A percentile compares a stretch with the other conserved stretches of the same genome.
Conservation (phyloP, 352 stramenopile species). For the Phytophthora colocasiae region DNA sequence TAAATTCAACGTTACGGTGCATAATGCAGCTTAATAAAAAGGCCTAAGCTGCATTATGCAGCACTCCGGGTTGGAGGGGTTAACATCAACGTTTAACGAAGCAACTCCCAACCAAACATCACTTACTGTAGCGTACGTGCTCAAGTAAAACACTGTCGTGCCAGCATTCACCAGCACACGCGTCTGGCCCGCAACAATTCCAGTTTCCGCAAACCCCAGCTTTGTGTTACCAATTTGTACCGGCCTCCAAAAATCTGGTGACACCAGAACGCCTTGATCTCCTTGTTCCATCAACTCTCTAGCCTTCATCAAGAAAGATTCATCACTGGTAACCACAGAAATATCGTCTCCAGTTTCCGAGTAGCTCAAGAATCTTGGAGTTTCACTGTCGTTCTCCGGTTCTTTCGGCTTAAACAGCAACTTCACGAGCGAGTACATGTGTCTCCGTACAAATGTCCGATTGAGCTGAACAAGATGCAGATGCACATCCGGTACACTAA, state of each 20-base stretch:
- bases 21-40: no score
- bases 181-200: constrained; percentile 74
- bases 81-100: no score
- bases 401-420: constrained; percentile 50
- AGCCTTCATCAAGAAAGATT: constrained; percentile 49
- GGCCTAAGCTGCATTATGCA: no score
- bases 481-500: constrained; percentile 60
- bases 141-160: constrained; percentile 76
- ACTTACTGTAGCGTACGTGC: constrained; percentile 68
- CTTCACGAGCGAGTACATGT: constrained; percentile 67
- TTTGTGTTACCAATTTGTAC: constrained; percentile 72
- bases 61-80: no score
- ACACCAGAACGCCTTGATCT: constrained; percentile 63
- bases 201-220: constrained; percentile 65
- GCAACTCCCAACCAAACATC: background rate
- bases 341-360: constrained; percentile 68
- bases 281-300: constrained; percentile 39
- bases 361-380: constrained; percentile 54
- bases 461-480: constrained; percentile 66
- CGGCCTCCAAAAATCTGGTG: constrained; percentile 66
- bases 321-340: constrained; percentile 63
- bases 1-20: no score
- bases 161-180: constrained; percentile 60
- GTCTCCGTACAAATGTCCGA: constrained; percentile 45
- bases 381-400: background rate